A percentile compares a stretch with the other conserved stretches of the same genome.
These are phyloP conservation scores for Phaeotremella fagi DNA, from an alignment of 768 basidiomycete genomes.

Conservation along the genomic window DNA sequence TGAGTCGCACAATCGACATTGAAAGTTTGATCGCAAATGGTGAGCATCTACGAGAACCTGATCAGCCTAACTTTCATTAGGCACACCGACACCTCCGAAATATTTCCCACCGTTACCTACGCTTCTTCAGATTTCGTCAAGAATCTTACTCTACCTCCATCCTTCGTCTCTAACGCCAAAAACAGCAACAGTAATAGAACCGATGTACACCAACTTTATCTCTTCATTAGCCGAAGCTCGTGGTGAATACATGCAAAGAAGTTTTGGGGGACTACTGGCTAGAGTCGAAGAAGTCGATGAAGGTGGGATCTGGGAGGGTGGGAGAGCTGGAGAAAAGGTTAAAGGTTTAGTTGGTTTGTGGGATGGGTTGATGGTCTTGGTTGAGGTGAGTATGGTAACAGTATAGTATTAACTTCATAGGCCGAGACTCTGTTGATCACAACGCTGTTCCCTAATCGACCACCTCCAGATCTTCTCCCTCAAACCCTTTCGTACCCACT, in stretches of 20 bases:
- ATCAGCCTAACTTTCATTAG: conserved; percentile 6
- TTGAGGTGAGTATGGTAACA: conserved; percentile 30
- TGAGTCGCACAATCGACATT: conserved; percentile 21
- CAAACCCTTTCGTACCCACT: conserved; percentile 15
- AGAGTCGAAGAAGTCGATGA: conserved; percentile 40
- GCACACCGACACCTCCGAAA: conserved; percentile 38
- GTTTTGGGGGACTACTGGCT: conserved; percentile 21
- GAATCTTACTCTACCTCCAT: conserved; percentile 9
- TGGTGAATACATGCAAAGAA: conserved; percentile 30
- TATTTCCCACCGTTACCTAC: conserved; percentile 32
- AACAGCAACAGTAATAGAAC: conserved; percentile 15
- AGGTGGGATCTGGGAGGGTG: conserved; percentile 35
- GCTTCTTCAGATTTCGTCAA: conserved; percentile 20
- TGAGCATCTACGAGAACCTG: conserved; percentile 7
- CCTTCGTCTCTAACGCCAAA: conserved; percentile 13
- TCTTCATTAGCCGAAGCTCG: conserved; percentile 17
- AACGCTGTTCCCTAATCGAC: conserved; percentile 31
- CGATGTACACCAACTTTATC: conserved; percentile 17
- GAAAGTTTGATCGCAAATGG: conserved; percentile 31
- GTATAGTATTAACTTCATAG: conserved; percentile 10
- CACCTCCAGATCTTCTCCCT: conserved; percentile 18
- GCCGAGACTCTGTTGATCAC: conserved; percentile 42
- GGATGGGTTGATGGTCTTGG: conserved; percentile 35
- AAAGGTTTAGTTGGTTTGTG: conserved; percentile 20
- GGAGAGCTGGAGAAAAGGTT: conserved; percentile 34